Evolutionary conservation across 768 basidiomycete species (phyloP), one percentile per base, ranked within the genome.

Genomic region (Lentinula guzmanii): DNA sequence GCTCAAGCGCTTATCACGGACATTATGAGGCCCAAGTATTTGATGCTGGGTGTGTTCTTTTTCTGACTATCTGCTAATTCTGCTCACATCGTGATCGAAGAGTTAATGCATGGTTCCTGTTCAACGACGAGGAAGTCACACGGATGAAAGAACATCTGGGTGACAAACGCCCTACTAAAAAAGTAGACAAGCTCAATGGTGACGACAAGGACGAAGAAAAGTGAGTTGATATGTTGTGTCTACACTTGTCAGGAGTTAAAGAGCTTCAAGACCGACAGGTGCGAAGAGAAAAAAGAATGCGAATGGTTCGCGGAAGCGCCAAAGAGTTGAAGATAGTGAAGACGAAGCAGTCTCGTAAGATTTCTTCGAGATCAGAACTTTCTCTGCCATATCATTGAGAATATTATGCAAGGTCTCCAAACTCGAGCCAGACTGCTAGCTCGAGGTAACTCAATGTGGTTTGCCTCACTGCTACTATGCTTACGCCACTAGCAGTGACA

Each of bases 21-120:
- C 91, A 94, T 70, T 94, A 95, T 68, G 90, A 91, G 70, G 91
- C 90, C 13, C 90, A 93, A 68, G 90, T 93, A 18, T 85, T 86
- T 66, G 91, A 94, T 69, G 74, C 75, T 21, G 72, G 75, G 91
- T 94, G 67, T 60, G 85, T 75, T 51, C 7, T 37, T 31, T 3
- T 8, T 51, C 4, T 64, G 51, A 39, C 24, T 35, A 21, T 15
- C 4, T 28, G 42, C 10, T 52, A 1, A 52, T 34, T 33, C 42
- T 48, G 39, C 52, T 31, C 1, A 54, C 39, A 28, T 0, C 5
- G 68, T 48, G 18, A 48, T 55, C 43, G 54, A 33, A 52, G 58
- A 60, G 93, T 90, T 55, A 79, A 79, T 52, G 79, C 86, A 16
- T 98, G 96, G 95, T 95, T 87, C 69, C 86, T 89, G 63, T 98